phyloP scores from a whole-genome alignment of 2,329 filamentous ascomycete genomes.

The Metarhizium guizhouense region DNA sequence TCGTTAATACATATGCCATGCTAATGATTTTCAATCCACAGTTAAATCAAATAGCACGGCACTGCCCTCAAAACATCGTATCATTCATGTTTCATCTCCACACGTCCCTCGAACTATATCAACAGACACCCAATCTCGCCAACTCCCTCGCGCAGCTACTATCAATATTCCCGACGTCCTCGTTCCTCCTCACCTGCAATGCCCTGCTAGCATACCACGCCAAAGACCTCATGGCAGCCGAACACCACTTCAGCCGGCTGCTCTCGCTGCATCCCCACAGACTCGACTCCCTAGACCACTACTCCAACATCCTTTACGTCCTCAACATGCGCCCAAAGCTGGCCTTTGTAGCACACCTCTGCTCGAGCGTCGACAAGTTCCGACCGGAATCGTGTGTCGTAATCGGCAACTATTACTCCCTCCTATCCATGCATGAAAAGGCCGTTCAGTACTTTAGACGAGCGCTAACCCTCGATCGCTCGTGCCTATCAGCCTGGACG shows the following conservation, averaged over 20 bases:
- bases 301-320: slow-evolving; percentile 95
- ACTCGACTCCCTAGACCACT: slow-evolving; percentile 87
- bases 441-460: slow-evolving; percentile 96
- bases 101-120: slow-evolving; percentile 85
- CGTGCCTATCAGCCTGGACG: slow-evolving; percentile 92
- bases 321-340: slow-evolving; percentile 81
- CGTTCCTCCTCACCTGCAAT: slow-evolving; percentile 84
- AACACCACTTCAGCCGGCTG: slow-evolving; percentile 65
- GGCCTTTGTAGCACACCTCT: slow-evolving; percentile 85
- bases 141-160: slow-evolving; percentile 69
- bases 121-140: slow-evolving; percentile 68
- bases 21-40: slow-evolving; percentile 22
- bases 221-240: slow-evolving; percentile 65
- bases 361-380: slow-evolving; percentile 88
- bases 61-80: slow-evolving; percentile 82
- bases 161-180: slow-evolving; percentile 75
- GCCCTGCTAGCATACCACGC: slow-evolving; percentile 85
- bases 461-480: slow-evolving; percentile 80
- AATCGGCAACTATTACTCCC: slow-evolving; percentile 92
- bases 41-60: slow-evolving; percentile 62
- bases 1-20: background rate
- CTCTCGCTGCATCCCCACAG: slow-evolving; percentile 66
- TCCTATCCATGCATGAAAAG: slow-evolving; percentile 93
- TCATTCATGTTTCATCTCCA: slow-evolving; percentile 91
- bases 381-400: slow-evolving; percentile 95